phyloP scores from a whole-genome alignment of 176 grass and related monocot species.

The Musa itinerans region DNA sequence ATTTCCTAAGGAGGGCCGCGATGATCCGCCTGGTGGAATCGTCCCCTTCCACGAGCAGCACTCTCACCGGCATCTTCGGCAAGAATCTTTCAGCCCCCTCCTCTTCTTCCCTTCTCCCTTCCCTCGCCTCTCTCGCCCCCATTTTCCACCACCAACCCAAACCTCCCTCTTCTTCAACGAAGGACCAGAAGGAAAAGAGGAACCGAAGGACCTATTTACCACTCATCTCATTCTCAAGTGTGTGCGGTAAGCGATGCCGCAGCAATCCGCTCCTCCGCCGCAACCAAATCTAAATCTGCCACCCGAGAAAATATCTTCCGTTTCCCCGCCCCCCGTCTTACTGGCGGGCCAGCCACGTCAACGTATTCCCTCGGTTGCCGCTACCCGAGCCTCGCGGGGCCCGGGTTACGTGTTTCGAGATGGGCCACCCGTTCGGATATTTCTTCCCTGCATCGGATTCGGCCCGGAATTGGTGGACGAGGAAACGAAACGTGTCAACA shows the following conservation, averaged over 20 bases:
- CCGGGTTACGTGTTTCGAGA: not conserved
- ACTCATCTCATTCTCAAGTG: not conserved
- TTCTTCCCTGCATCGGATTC: too few relatives aligned
- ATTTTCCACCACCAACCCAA: not conserved
- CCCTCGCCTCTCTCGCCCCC: not conserved
- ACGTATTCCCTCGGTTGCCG: too few relatives aligned
- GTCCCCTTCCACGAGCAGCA: slow-evolving; percentile 92
- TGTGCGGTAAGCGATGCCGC: slow-evolving; percentile 4
- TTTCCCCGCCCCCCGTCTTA: not conserved
- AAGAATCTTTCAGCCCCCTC: slow-evolving; percentile 31
- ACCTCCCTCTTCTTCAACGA: not conserved
- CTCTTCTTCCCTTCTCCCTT: not conserved
- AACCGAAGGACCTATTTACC: too few relatives aligned
- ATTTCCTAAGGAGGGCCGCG: slow-evolving; percentile 81
- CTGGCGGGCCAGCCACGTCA: not conserved
- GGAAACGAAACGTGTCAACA: not conserved
- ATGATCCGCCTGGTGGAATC: slow-evolving; percentile 97
- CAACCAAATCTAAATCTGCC: not conserved
- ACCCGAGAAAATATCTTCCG: slow-evolving; percentile 2
- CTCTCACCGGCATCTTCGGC: slow-evolving; percentile 77
- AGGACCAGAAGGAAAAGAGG: too few relatives aligned
- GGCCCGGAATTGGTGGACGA: not conserved
- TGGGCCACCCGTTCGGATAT: not conserved
- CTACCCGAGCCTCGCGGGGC: not conserved
- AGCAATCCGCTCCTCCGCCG: slow-evolving; percentile 1